Percentiles rank a stretch among this genome's conserved stretches.
Conservation (phyloP, 768 basidiomycete species). For the Lanmaoa rubissima region DNA sequence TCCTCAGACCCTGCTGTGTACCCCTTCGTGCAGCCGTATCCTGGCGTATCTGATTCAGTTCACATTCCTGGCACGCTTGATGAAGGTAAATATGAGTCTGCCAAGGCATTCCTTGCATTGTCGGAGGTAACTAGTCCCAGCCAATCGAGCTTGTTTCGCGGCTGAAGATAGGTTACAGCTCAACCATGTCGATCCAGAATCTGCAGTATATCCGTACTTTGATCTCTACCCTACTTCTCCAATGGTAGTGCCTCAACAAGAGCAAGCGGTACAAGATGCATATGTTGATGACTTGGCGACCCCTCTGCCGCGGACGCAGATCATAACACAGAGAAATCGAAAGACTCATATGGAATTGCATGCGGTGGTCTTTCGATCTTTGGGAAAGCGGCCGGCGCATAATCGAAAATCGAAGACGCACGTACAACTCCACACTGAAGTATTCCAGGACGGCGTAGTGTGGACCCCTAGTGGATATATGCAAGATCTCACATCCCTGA, state of each 20-base stretch:
- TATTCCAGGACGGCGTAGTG: constrained; percentile 31
- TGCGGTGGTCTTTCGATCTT: constrained; percentile 4
- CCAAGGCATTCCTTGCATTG: background rate
- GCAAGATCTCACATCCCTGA: constrained; percentile 14
- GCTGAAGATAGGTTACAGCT: constrained; percentile 6
- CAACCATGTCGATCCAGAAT: background rate
- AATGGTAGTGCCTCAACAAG: background rate
- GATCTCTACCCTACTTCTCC: constrained; percentile 20
- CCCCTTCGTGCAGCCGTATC: constrained; percentile 18
- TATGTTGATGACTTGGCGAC: background rate
- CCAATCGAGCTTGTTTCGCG: background rate
- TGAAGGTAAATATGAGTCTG: background rate
- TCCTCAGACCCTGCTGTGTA: constrained; percentile 15
- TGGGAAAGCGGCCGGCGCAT: constrained; percentile 6
- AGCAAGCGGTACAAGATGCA: background rate
- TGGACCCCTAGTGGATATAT: constrained; percentile 30
- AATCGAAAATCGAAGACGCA: constrained; percentile 32
- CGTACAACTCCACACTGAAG: constrained; percentile 31
- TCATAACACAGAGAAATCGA: constrained; percentile 6
- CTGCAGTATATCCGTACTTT: constrained; percentile 25
- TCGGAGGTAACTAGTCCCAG: constrained; percentile 12
- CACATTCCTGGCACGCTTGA: constrained; percentile 8
- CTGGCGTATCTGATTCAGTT: background rate
- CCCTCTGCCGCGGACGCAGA: background rate
- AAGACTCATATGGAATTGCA: constrained; percentile 26